A percentile compares a stretch with the other conserved stretches of the same genome.
These are phyloP conservation scores for Phaeotremella fagi DNA, from an alignment of 768 basidiomycete species.

Conservation along the genomic window DNA sequence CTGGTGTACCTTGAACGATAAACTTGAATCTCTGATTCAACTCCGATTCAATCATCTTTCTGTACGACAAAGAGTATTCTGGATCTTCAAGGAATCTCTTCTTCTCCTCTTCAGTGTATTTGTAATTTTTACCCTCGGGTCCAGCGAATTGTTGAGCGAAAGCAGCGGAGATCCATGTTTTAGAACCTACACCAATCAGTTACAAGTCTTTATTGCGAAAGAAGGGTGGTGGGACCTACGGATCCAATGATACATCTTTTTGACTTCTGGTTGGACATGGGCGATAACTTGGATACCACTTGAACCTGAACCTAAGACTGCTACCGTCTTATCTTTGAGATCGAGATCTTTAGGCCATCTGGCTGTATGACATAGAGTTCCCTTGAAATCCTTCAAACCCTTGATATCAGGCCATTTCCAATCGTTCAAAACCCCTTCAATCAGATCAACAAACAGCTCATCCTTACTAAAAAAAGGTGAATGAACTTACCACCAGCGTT, in stretches of 20 bases:
- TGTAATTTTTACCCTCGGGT: constrained; percentile 18
- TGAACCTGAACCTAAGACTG: constrained; percentile 35
- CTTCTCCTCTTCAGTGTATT: constrained; percentile 18
- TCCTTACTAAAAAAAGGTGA: constrained; percentile 49
- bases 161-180: constrained; percentile 27
- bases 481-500: constrained; percentile 49
- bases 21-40: constrained; percentile 19
- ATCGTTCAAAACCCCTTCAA: constrained; percentile 48
- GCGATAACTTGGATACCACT: constrained; percentile 27
- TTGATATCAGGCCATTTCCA: constrained; percentile 67
- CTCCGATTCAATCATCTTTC: constrained; percentile 18
- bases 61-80: constrained; percentile 3
- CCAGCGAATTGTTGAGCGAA: constrained; percentile 26
- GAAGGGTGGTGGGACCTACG: too few species aligned
- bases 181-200: too few species aligned
- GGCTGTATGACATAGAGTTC: constrained; percentile 62
- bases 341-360: constrained; percentile 51
- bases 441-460: not conserved
- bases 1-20: constrained; percentile 16
- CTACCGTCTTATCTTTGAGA: constrained; percentile 35
- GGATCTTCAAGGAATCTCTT: constrained; percentile 16
- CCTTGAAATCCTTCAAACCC: constrained; percentile 58
- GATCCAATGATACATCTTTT: constrained; percentile 14
- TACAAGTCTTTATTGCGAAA: too few species aligned
- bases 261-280: constrained; percentile 11